These are phyloP conservation scores for Solioccasus polychromus DNA, from an alignment of 768 basidiomycete genomes.

Conservation along the genomic window DNA sequence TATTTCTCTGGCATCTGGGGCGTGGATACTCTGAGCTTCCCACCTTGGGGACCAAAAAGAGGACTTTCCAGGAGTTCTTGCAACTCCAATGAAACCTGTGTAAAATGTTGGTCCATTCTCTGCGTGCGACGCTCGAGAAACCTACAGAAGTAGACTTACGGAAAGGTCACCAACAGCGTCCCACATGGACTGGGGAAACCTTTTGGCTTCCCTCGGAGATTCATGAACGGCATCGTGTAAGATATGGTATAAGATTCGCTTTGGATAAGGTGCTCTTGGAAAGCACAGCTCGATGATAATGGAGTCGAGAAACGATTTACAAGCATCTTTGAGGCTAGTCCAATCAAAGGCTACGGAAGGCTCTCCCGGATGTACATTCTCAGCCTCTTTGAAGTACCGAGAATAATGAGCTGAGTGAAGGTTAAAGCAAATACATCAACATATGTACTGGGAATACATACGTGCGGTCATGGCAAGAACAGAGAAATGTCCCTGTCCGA, in stretches of 20 bases:
- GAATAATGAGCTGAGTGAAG: constrained; percentile 58
- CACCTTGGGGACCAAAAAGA: constrained; percentile 53
- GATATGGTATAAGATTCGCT: constrained; percentile 60
- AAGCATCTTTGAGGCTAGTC: constrained; percentile 56
- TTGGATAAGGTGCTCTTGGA: constrained; percentile 66
- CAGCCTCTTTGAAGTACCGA: constrained; percentile 59
- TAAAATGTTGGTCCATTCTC: neutral
- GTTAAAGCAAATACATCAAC: constrained; percentile 3
- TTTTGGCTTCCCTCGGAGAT: constrained; percentile 67
- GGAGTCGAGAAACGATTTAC: constrained; percentile 78
- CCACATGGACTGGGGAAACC: constrained; percentile 78
- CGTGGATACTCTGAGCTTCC: constrained; percentile 47
- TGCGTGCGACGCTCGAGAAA: constrained; percentile 3
- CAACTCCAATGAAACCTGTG: constrained; percentile 61
- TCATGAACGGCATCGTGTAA: constrained; percentile 72
- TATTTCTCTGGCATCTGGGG: constrained; percentile 59
- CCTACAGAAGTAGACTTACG: constrained; percentile 54
- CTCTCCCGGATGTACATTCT: constrained; percentile 40
- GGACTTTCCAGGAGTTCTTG: constrained; percentile 63
- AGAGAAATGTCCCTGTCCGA: constrained; percentile 64
- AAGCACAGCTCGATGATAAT: constrained; percentile 82
- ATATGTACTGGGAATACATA: constrained; percentile 35
- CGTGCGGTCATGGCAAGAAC: constrained; percentile 68
- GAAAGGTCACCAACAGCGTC: constrained; percentile 81
- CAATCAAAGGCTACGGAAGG: constrained; percentile 65